phyloP scores from a whole-genome alignment of 2,329 filamentous ascomycete species.

The Neofusicoccum ribis region DNA sequence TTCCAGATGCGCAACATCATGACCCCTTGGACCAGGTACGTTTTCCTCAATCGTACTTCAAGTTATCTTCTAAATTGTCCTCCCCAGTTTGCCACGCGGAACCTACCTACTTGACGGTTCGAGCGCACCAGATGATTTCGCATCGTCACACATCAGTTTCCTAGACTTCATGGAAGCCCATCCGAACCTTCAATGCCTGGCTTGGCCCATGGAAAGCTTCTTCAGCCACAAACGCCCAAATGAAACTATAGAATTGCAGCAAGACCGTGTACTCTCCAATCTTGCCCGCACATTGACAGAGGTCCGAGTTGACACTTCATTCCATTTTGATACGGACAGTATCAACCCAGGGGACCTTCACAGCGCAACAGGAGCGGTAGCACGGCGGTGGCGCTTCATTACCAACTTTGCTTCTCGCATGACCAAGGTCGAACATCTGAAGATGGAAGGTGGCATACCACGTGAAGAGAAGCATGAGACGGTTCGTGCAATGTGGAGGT shows the following conservation, averaged over 20 bases:
- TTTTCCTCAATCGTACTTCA: slow-evolving; percentile 35
- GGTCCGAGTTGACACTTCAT: slow-evolving; percentile 43
- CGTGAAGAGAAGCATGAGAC: slow-evolving; percentile 50
- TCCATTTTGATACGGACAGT: slow-evolving; percentile 22
- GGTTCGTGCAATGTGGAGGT: slow-evolving; percentile 43
- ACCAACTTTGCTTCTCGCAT: slow-evolving; percentile 44
- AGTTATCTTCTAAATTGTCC: slow-evolving; percentile 29
- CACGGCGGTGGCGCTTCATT: slow-evolving; percentile 42
- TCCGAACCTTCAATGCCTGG: slow-evolving; percentile 44
- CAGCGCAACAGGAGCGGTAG: slow-evolving; percentile 24
- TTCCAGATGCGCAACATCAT: slow-evolving; percentile 50
- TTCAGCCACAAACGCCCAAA: slow-evolving; percentile 35
- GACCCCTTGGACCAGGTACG: slow-evolving; percentile 23
- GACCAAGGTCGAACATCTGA: slow-evolving; percentile 44
- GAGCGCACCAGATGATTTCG: not conserved
- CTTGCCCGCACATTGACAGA: slow-evolving; percentile 43
- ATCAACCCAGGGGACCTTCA: slow-evolving; percentile 27
- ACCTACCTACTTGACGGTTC: slow-evolving; percentile 12
- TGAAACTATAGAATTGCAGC: slow-evolving; percentile 23
- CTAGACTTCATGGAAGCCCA: slow-evolving; percentile 48
- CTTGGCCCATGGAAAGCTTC: slow-evolving; percentile 50
- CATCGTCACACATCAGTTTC: slow-evolving; percentile 24
- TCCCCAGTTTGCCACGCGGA: slow-evolving; percentile 20
- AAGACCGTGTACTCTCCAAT: slow-evolving; percentile 37
- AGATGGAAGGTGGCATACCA: slow-evolving; percentile 50